Conservation (phyloP, 306 rosid genomes). For the Cucurbita pepo region DNA sequence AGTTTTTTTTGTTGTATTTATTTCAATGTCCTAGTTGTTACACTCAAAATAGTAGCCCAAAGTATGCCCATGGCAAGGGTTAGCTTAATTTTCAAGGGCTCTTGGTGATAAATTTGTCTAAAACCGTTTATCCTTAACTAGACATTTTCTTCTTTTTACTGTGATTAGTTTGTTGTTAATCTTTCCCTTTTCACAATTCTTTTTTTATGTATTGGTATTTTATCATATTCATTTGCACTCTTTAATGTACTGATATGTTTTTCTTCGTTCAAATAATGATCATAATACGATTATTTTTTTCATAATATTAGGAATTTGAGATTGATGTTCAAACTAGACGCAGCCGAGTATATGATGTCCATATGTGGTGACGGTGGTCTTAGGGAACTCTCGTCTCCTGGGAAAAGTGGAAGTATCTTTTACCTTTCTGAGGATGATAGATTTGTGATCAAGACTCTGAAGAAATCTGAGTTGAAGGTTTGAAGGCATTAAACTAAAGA, state of each 20-base stretch:
- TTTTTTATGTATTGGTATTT: not conserved
- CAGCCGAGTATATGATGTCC: conserved; percentile 99
- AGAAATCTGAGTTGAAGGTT: conserved; percentile 74
- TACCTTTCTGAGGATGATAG: conserved; percentile 89
- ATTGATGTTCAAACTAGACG: conserved; percentile 96
- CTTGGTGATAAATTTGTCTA: not conserved
- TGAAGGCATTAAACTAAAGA: conserved; percentile 15
- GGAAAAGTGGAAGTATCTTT: conserved; percentile 99
- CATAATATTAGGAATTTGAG: conserved; percentile 69
- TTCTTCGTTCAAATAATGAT: not conserved
- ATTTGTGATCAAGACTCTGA: conserved; percentile 87
- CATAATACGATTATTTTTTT: not conserved
- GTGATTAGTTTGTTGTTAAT: not conserved
- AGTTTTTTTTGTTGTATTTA: not conserved
- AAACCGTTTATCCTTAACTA: not conserved
- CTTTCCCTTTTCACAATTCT: not conserved
- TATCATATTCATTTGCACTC: not conserved
- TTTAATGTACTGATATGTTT: not conserved
- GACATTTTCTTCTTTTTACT: not conserved
- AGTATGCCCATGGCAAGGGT: not conserved
- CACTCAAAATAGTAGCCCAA: not conserved
- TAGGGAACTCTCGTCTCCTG: conserved; percentile 76
- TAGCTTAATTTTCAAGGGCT: not conserved
- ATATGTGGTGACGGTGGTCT: conserved; percentile 84
- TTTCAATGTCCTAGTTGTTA: not conserved